Base-by-base conservation (phyloP, 2,329 filamentous ascomycete species). In the Ascochyta viciae-villosae region DNA sequence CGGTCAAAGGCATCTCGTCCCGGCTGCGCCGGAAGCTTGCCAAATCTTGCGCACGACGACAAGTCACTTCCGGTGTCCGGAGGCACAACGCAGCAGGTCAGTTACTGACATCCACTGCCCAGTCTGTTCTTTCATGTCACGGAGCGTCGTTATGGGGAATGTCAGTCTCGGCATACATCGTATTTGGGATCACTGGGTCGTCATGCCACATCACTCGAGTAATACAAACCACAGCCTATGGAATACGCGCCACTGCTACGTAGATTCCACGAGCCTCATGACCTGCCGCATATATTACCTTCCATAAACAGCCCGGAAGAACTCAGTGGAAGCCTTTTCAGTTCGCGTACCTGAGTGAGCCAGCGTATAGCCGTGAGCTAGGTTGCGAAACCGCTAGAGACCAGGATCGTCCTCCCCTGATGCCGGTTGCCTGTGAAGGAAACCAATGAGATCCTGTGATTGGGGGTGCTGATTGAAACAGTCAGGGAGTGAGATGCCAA, bases 1-100 rank as follows among this genome's bases (percentile, higher is more conserved):
- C 44, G 47, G 55, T 57, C 50, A 40, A 45, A 57, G 71, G 72
- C 61, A 70, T 61, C 61, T 61, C 72, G 67, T 73, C 72, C 72
- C 72, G 72, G 65, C 60, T 66, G 54, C 62, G 66, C 72, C 72
- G 72, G 57, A 63, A 66, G 56, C 50, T 61, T 66, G 42, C 54
- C 43, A 56, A 26, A 34, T 58, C 43, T 39, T 59, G 43, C 50
- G 27, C 44, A 57, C 9, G 40, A 43, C 39, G 19, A 48, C 27
- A 35, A 37, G 26, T 53, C 33, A 29, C n/a, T 23, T 39, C 48
- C 9, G 23, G 23, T 13, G 27, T 34, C 52, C 43, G 27, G n/a
- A 37, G 22, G 26, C 31, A 41, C 19, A 39, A 45, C 15, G 43
- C 5, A 31, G 35, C 40, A 44, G 16, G 8, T 23, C 10, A 31